Evolutionary conservation across 225 moss, liverwort and hornwort genomes (phyloP).

Genomic region (Anthoceros angustus): DNA sequence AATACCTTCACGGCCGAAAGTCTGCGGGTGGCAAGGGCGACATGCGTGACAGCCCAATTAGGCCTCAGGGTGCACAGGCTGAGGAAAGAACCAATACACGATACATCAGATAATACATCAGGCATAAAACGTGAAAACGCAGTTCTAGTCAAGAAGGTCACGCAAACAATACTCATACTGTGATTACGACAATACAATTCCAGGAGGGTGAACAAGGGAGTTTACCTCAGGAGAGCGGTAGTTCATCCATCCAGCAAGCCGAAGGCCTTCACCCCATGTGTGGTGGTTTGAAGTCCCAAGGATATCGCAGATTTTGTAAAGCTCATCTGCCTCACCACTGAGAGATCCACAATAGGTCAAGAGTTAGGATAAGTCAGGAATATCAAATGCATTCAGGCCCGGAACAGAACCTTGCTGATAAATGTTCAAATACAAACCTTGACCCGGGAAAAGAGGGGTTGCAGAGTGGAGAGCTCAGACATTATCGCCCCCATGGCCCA

Average conservation of each 20-base stretch:
- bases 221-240: conserved; percentile 50
- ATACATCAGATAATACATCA: too few relatives aligned
- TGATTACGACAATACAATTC: too few relatives aligned
- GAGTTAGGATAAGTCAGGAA: neutral
- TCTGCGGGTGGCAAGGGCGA: too few relatives aligned
- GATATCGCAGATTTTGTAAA: conserved; percentile 51
- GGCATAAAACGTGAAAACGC: too few relatives aligned
- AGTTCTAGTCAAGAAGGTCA: too few relatives aligned
- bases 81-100: too few relatives aligned
- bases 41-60: too few relatives aligned
- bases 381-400: conserved; percentile 6
- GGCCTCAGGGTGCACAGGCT: too few relatives aligned
- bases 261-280: conserved; percentile 63
- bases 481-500: conserved; percentile 95
- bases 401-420: neutral
- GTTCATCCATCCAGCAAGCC: conserved; percentile 51
- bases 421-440: conserved; percentile 27
- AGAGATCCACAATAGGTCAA: neutral
- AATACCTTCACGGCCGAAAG: too few relatives aligned
- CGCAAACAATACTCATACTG: too few relatives aligned
- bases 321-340: conserved; percentile 54
- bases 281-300: conserved; percentile 53
- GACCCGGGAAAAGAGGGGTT: conserved; percentile 76
- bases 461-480: conserved; percentile 81
- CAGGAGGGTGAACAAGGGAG: neutral